Evolutionary conservation across 2,329 filamentous ascomycete species (phyloP).

Genomic region (Fusarium xyrophilum): DNA sequence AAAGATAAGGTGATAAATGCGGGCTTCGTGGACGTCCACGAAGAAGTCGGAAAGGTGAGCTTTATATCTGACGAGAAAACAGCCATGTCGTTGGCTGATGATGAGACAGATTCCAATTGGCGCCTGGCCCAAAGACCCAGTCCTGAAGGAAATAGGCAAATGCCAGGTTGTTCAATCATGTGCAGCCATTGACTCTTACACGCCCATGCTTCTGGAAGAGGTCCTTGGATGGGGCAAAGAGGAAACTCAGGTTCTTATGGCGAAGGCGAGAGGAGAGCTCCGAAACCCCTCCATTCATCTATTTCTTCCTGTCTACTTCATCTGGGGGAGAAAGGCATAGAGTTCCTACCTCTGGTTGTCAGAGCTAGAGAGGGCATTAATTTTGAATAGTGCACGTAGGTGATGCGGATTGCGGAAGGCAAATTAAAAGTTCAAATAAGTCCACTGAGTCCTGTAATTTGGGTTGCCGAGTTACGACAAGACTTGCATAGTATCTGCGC

Average conservation of each 20-base stretch:
- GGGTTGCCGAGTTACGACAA: neutral
- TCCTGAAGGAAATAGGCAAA: conserved; percentile 24
- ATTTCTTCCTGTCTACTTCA: conserved; percentile 22
- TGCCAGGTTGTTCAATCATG: conserved; percentile 23
- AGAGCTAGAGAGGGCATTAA: rapidly evolving
- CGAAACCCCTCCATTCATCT: conserved; percentile 30
- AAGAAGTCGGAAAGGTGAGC: conserved; percentile 7
- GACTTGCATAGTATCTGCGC: no score
- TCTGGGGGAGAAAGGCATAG: conserved; percentile 24
- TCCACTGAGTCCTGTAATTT: no score
- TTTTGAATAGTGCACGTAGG: rapidly evolving
- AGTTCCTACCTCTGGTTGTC: neutral
- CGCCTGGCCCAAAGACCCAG: conserved; percentile 18
- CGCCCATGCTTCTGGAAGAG: conserved; percentile 23
- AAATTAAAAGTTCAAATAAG: neutral
- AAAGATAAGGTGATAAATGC: conserved; percentile 17
- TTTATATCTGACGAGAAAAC: rapidly evolving
- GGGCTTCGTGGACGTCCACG: conserved; percentile 18
- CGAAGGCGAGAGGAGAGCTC: conserved; percentile 32
- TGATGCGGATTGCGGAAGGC: neutral
- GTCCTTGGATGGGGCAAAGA: conserved; percentile 29
- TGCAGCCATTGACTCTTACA: conserved; percentile 29
- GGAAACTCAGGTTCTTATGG: conserved; percentile 32
- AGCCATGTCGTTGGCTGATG: neutral
- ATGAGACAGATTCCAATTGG: conserved; percentile 17